Evolutionary conservation across 2,329 filamentous ascomycete genomes (phyloP).

Genomic region (Cytospora chrysosperma): DNA sequence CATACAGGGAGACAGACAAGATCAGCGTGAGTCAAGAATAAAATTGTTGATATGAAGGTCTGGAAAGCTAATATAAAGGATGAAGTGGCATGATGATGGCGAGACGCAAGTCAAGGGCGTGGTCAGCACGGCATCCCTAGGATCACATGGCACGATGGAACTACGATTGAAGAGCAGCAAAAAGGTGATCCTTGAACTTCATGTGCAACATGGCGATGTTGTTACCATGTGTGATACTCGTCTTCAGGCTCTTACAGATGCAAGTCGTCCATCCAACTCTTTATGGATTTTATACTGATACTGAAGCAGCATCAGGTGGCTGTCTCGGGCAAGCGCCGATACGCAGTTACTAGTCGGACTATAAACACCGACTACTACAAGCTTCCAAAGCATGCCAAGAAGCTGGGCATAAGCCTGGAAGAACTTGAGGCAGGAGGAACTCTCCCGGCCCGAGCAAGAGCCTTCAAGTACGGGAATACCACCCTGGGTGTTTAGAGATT

Average conservation of each 20-base stretch:
- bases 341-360: slow-evolving; percentile 16
- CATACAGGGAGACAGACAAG: slow-evolving; percentile 59
- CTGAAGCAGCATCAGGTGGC: slow-evolving; percentile 16
- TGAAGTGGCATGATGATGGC: slow-evolving; percentile 58
- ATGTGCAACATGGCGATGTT: slow-evolving; percentile 62
- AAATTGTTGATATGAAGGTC: slow-evolving; percentile 1
- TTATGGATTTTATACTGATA: slow-evolving; percentile 25
- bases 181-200: slow-evolving; percentile 37
- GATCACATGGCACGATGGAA: slow-evolving; percentile 56
- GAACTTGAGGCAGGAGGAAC: neutral
- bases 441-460: neutral
- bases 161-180: slow-evolving; percentile 27
- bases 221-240: slow-evolving; percentile 53
- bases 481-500: neutral
- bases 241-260: slow-evolving; percentile 61
- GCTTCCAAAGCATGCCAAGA: neutral
- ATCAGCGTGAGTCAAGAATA: slow-evolving; percentile 48
- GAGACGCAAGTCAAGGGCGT: slow-evolving; percentile 61
- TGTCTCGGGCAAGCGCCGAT: slow-evolving; percentile 5
- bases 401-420: neutral
- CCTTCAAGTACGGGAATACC: slow-evolving; percentile 6
- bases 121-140: slow-evolving; percentile 61
- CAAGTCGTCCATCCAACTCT: slow-evolving; percentile 28
- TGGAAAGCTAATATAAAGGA: slow-evolving; percentile 39
- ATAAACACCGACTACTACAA: slow-evolving; percentile 17